A percentile compares a stretch with the other conserved stretches of the same genome.
Evolutionary conservation across 192 early-diverging fungal species (phyloP).

Genomic region (Jimgerdemannia flammicorona): DNA sequence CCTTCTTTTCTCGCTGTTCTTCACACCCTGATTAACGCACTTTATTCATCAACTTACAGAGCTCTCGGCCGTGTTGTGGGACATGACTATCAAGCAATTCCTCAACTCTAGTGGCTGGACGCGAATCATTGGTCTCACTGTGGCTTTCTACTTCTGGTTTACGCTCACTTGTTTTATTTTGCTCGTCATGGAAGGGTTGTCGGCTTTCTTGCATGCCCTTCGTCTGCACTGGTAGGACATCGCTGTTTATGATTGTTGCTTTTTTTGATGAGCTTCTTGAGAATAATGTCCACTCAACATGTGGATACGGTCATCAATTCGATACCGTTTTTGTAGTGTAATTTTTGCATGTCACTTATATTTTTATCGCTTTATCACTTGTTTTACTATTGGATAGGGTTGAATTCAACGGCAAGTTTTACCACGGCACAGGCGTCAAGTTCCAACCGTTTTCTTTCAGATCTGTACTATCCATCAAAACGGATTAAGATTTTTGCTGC

Average conservation of each 20-base stretch:
- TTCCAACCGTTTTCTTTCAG: constrained; percentile 92
- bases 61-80: constrained; percentile 95
- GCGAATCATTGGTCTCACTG: constrained; percentile 67
- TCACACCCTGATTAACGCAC: not conserved
- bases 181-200: constrained; percentile 83
- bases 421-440: constrained; percentile 82
- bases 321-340: too few species aligned
- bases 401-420: constrained; percentile 98
- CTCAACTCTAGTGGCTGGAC: constrained; percentile 45
- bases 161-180: constrained; percentile 72
- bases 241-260: not conserved
- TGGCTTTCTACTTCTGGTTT: constrained; percentile 91
- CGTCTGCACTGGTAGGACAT: constrained; percentile 78
- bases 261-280: not conserved
- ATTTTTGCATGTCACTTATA: too few species aligned
- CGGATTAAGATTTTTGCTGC: constrained; percentile 1
- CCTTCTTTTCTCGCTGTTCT: not conserved
- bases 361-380: too few species aligned
- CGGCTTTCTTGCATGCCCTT: constrained; percentile 85
- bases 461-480: constrained; percentile 14
- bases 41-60: constrained; percentile 41
- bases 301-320: too few species aligned
- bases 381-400: constrained; percentile 44
- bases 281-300: too few species aligned
- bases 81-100: constrained; percentile 74